phyloP scores from a whole-genome alignment of 176 grass and related monocot genomes.

The Microstegium vimineum region DNA sequence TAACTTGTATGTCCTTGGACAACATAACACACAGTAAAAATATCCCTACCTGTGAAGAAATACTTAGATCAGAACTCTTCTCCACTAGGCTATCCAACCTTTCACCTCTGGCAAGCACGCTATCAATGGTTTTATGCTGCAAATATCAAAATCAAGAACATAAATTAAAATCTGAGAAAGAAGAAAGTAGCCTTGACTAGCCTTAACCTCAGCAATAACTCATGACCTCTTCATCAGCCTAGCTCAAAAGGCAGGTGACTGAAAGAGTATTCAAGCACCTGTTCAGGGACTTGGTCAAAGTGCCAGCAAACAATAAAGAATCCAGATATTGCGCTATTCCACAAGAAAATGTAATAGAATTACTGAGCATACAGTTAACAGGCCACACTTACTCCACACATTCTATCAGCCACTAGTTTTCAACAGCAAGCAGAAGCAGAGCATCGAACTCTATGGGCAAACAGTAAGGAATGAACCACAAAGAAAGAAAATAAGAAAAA shows the following conservation, averaged over 20 bases:
- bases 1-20: background rate
- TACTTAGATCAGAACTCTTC: slow-evolving; percentile 90
- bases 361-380: background rate
- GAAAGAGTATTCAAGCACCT: background rate
- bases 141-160: slow-evolving; percentile 15
- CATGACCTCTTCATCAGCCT: background rate
- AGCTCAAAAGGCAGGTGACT: background rate
- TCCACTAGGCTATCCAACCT: slow-evolving; percentile 75
- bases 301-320: background rate
- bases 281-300: background rate
- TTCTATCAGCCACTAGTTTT: background rate
- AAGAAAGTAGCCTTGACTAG: background rate
- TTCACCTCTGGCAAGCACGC: slow-evolving; percentile 70
- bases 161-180: background rate
- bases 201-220: background rate
- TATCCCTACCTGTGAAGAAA: slow-evolving; percentile 55
- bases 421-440: background rate
- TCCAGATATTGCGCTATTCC: background rate
- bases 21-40: background rate
- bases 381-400: background rate
- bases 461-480: no score
- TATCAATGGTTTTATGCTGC: slow-evolving; percentile 98
- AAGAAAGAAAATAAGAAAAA: background rate
- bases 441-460: background rate
- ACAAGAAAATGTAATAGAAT: background rate